Base-by-base conservation (phyloP, 2,329 filamentous ascomycete species). In the Cyphellophora europaea region DNA sequence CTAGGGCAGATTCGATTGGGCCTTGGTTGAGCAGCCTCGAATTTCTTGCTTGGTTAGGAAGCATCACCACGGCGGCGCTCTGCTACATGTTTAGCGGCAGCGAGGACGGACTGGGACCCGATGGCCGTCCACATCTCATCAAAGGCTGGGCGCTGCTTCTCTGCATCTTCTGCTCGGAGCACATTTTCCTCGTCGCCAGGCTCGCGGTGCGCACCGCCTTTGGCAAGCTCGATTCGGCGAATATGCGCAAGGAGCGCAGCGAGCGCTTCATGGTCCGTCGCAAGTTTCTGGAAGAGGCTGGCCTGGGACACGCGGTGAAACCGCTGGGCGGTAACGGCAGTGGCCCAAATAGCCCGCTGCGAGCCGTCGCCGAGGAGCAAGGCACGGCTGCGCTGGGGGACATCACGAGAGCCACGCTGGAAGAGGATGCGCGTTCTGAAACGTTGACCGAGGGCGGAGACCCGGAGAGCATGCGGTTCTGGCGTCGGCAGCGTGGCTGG, bases 11-110 rank as follows among this genome's bases (percentile, higher is more conserved):
- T 61, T 91, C 84, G 1, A 96, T 98, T 48, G 91, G 91, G 0
- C 88, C 91, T 1, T 96, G 87, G 82, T 67, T 96, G 10, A 75
- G 87, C 45, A 79, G 83, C 1, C 68, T 98, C 2, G 80, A 79
- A 11, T 93, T 96, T 55, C 66, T 96, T n/a, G 82, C 86, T 3
- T 96, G 91, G 91, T 67, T 95, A 15, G 91, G 91, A 27, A 91
- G 82, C 47, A 66, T 96, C 40, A 93, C 87, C 4, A 87, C 82
- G 36, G 78, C 87, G 1, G 86, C 88, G 0, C 74, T 96, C 31
- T 82, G 94, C 1, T 94, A 87, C 57, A 76, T 98, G 50, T 96
- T 95, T 65, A 80, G 75, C 46, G 76, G 78, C 33, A 32, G 15
- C 6, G 21, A 25, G 8, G 21, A 25, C 21, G 69, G 72, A 2